Evolutionary conservation across 768 basidiomycete species (phyloP), one percentile per base, ranked within the genome.

Genomic region (Gautieria morchelliformis): DNA sequence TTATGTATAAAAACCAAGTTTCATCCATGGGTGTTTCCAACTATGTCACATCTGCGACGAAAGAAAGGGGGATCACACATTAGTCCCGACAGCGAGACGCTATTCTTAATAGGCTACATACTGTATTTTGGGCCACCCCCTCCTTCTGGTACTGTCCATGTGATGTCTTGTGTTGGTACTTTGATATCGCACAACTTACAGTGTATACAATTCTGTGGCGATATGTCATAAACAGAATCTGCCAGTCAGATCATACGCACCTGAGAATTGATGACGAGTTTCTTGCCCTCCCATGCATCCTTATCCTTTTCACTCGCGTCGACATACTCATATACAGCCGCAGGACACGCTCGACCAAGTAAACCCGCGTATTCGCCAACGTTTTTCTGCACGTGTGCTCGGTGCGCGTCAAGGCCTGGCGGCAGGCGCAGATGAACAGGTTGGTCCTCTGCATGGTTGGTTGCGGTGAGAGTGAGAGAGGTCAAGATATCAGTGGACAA

Each of bases 101-200:
- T 44, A 44, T 44, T 44, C 17, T 3, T 27, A 5, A 27, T 7
- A 3, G 17, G n/a, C 35, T 58, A 75, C 81, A 62, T 63, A 95
- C 93, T 88, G 67, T 96, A 98, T 69, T 95, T 95, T 39, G 94
- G 95, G 52, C 95, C 95, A 33, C 95, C 95, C 12, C 92, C 89
- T 11, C 94, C 95, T 71, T 98, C 93, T 0, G 96, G 96, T 0
- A 96, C 93, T 5, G 84, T 87, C 95, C 95, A 98, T 15, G 86
- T 90, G 63, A 99, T 96, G 69, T 97, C 95, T 67, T 96, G 91
- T 2, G 92, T 92, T 3, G 94, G 94, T 4, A 89, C 89, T 72
- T 99, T 97, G 73, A 99, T 84, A 60, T 93, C 92, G 68, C 95
- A 99, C 44, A 96, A 75, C 70, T 94, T 96, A 75, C 93, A 96